phyloP scores from a whole-genome alignment of 768 basidiomycete genomes.

The Kwoniella newhampshirensis region DNA sequence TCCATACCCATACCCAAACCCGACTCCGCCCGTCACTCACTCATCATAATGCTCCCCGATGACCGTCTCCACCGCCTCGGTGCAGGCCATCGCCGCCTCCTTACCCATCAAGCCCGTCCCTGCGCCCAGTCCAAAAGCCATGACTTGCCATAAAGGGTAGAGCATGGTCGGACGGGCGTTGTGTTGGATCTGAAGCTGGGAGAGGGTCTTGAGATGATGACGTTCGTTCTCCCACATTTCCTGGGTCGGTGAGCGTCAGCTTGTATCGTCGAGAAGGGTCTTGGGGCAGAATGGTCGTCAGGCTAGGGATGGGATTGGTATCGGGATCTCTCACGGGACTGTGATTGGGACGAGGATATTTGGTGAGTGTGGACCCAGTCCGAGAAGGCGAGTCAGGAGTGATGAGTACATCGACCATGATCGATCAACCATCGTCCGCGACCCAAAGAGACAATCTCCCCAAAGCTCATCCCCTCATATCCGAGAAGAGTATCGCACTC shows the following conservation, averaged over 20 bases:
- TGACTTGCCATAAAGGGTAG: conserved; percentile 78
- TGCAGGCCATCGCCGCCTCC: conserved; percentile 97
- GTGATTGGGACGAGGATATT: too few species aligned
- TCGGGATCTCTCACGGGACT: too few species aligned
- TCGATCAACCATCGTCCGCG: background rate
- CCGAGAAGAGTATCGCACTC: conserved; percentile 34
- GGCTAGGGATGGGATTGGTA: too few species aligned
- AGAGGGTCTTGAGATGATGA: conserved; percentile 83
- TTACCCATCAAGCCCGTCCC: conserved; percentile 82
- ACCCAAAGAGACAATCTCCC: background rate
- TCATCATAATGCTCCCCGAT: conserved; percentile 99
- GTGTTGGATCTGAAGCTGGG: conserved; percentile 80
- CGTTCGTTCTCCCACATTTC: conserved; percentile 98
- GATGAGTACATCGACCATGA: too few species aligned
- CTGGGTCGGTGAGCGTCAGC: conserved; percentile 55
- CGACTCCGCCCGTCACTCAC: conserved; percentile 66
- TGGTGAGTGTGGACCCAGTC: too few species aligned
- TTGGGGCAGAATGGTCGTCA: too few species aligned
- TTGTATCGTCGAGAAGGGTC: too few species aligned
- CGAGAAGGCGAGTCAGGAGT: too few species aligned
- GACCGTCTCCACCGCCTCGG: conserved; percentile 94
- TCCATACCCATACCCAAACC: too few species aligned
- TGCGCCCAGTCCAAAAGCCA: conserved; percentile 82
- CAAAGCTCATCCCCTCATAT: background rate
- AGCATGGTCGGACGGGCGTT: conserved; percentile 77